These are phyloP conservation scores for Aspergillus quadricinctus DNA, from an alignment of 2,329 filamentous ascomycete genomes.

Conservation along the genomic window DNA sequence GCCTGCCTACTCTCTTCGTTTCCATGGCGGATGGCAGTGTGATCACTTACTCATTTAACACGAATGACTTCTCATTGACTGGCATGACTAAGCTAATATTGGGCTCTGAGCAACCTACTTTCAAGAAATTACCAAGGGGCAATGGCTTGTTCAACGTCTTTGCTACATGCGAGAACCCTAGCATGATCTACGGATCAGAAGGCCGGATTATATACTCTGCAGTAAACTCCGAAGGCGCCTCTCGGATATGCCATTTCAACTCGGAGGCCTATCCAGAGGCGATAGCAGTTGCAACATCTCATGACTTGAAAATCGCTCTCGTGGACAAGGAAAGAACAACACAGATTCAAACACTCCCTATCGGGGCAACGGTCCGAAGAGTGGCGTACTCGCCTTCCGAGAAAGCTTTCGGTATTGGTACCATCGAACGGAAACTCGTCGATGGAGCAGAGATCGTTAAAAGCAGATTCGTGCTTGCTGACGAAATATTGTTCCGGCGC, in stretches of 20 bases:
- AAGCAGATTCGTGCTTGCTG: conserved; percentile 82
- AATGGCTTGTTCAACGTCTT: conserved; percentile 74
- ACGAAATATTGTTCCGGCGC: conserved; percentile 81
- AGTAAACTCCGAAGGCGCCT: conserved; percentile 82
- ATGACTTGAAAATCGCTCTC: conserved; percentile 70
- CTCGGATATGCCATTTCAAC: conserved; percentile 77
- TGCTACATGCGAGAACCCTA: conserved; percentile 89
- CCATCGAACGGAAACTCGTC: conserved; percentile 68
- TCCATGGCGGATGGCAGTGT: conserved; percentile 92
- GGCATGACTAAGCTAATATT: conserved; percentile 76
- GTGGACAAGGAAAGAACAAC: conserved; percentile 84
- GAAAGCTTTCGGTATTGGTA: conserved; percentile 81
- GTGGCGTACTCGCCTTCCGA: conserved; percentile 78
- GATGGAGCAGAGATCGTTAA: conserved; percentile 69
- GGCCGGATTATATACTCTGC: conserved; percentile 88
- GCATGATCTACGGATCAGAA: conserved; percentile 84
- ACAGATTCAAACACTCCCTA: conserved; percentile 74
- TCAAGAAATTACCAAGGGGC: conserved; percentile 70
- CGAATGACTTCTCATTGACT: conserved; percentile 58
- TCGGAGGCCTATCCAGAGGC: conserved; percentile 73
- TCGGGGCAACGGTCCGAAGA: conserved; percentile 78
- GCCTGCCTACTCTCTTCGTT: conserved; percentile 73
- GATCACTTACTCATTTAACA: conserved; percentile 71
- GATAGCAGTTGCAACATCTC: conserved; percentile 73
- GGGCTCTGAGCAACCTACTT: conserved; percentile 76